Evolutionary conservation across 768 basidiomycete species (phyloP).

Genomic region (Mrakia blollopis): DNA sequence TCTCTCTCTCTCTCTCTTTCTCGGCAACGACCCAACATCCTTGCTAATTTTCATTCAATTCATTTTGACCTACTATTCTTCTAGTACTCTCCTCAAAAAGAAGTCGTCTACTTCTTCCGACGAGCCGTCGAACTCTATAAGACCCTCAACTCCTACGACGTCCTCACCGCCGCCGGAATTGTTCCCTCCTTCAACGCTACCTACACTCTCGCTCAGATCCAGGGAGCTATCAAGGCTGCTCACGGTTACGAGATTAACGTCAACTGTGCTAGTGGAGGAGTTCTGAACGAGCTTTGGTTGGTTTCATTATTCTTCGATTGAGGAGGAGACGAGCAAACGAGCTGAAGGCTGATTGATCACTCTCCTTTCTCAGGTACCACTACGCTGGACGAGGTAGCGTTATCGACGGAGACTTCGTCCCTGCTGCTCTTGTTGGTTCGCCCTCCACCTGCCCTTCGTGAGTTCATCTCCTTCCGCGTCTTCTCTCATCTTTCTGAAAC

Average conservation of each 20-base stretch:
- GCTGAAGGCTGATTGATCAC: neutral
- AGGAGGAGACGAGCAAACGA: neutral
- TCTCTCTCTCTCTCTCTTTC: too few species aligned
- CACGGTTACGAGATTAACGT: slow-evolving; percentile 31
- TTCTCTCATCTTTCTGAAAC: neutral
- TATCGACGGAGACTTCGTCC: slow-evolving; percentile 33
- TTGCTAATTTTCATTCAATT: neutral
- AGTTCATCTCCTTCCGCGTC: neutral
- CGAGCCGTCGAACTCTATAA: slow-evolving; percentile 52
- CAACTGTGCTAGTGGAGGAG: slow-evolving; percentile 27
- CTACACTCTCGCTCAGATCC: slow-evolving; percentile 50
- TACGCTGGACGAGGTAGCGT: slow-evolving; percentile 29
- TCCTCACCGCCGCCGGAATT: slow-evolving; percentile 67
- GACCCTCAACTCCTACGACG: slow-evolving; percentile 68
- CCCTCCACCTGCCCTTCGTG: slow-evolving; percentile 33
- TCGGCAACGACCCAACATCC: too few species aligned
- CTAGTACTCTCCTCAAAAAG: slow-evolving; percentile 33
- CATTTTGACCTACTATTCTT: neutral
- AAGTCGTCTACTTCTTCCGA: slow-evolving; percentile 40
- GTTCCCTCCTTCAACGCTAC: slow-evolving; percentile 59
- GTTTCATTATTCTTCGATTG: too few species aligned
- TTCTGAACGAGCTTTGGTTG: slow-evolving; percentile 25
- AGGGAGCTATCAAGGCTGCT: slow-evolving; percentile 28
- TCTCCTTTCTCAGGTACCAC: slow-evolving; percentile 12
- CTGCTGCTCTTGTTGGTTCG: slow-evolving; percentile 20